These are phyloP conservation scores for Solanum chiquidenum DNA, from an alignment of 257 asterid species.

Conservation along the genomic window DNA sequence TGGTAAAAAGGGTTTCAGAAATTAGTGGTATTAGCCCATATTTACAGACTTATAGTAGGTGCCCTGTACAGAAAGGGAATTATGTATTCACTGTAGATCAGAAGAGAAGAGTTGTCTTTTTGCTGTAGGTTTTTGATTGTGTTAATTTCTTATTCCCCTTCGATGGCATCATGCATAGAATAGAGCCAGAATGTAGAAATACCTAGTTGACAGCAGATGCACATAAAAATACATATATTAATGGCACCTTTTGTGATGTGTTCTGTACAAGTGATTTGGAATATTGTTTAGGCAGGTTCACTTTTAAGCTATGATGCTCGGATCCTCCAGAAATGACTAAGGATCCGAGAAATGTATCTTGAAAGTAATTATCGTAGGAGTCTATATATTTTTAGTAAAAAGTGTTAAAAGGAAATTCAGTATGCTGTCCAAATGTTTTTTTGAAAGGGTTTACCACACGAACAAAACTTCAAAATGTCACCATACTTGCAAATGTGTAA, in stretches of 20 bases:
- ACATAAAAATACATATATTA: background rate
- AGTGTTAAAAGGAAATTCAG: background rate
- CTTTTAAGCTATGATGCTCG: background rate
- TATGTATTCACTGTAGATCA: background rate
- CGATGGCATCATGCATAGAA: background rate
- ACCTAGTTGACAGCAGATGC: background rate
- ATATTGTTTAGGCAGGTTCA: background rate
- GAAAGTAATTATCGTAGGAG: background rate
- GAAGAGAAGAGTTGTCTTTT: background rate
- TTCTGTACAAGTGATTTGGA: background rate
- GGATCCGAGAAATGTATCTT: background rate
- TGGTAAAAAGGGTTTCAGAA: constrained; percentile 33
- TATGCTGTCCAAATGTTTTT: background rate
- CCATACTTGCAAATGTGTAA: background rate
- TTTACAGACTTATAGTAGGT: background rate
- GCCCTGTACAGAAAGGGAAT: background rate
- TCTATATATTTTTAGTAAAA: background rate
- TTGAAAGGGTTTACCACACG: background rate
- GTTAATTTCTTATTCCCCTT: background rate
- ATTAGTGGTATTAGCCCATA: background rate
- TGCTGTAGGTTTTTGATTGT: background rate
- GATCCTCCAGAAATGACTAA: background rate
- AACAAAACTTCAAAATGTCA: background rate
- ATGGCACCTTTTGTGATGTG: background rate
- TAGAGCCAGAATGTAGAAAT: background rate